These are phyloP conservation scores for Pyrenochaeta sp. DNA, from an alignment of 2,329 filamentous ascomycete species.

Conservation along the genomic window DNA sequence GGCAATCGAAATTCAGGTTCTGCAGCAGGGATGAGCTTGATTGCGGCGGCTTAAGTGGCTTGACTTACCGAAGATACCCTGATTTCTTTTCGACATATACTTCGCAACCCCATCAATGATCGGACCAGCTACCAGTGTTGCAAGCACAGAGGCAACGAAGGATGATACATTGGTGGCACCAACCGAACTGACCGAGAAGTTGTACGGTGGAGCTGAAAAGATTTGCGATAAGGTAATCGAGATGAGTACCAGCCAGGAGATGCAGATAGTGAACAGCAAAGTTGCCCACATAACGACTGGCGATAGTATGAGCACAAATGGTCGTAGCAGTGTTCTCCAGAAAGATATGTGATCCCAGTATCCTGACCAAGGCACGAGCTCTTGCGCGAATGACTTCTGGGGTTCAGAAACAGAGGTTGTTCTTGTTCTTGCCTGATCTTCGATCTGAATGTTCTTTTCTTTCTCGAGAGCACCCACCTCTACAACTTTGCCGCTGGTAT, in stretches of 20 bases:
- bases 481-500: slow-evolving; percentile 19
- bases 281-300: slow-evolving; percentile 34
- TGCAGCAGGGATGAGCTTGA: background rate
- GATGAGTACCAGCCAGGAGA: slow-evolving; percentile 38
- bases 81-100: slow-evolving; percentile 31
- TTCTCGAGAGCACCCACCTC: slow-evolving; percentile 14
- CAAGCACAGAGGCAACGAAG: slow-evolving; percentile 29
- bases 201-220: slow-evolving; percentile 34
- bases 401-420: slow-evolving; percentile 8
- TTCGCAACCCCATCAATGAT: slow-evolving; percentile 31
- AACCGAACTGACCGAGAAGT: slow-evolving; percentile 29
- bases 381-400: slow-evolving; percentile 11
- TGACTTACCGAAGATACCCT: slow-evolving; percentile 30
- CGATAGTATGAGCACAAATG: slow-evolving; percentile 23
- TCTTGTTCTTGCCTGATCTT: slow-evolving; percentile 2
- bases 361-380: slow-evolving; percentile 23
- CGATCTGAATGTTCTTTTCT: slow-evolving; percentile 18
- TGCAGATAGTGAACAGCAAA: slow-evolving; percentile 31
- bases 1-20: slow-evolving; percentile 36
- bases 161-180: slow-evolving; percentile 33
- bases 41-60: background rate
- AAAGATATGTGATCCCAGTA: slow-evolving; percentile 30
- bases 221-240: slow-evolving; percentile 35
- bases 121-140: slow-evolving; percentile 24
- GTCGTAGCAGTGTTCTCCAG: slow-evolving; percentile 27